Base-by-base conservation (phyloP, 2,329 filamentous ascomycete species). In the Bipolaris zeicola region DNA sequence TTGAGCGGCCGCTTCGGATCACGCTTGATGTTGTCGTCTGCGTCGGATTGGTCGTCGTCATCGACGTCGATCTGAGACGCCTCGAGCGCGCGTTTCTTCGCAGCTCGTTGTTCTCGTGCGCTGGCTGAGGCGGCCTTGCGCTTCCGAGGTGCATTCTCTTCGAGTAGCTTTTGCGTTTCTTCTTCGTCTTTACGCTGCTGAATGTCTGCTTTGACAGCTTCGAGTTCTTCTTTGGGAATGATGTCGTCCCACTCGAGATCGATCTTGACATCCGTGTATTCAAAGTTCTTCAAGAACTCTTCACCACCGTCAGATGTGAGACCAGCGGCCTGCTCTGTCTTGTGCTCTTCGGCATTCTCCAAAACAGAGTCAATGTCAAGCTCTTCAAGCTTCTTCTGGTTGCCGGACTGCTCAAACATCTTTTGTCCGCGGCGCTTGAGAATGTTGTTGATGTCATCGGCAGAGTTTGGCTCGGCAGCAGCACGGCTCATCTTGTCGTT, bases 161-260 rank as follows among this genome's bases (percentile, higher is more conserved):
- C 92, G 53, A 95, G 86, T 44, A 95, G 85, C 67, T 89, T 88
- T 24, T 88, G 89, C 1, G 96, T 85, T 63, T 95, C 96, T 44
- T 89, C 87, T 13, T 93, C 91, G 53, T 96, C 87, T 53, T 90
- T 87, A 70, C 90, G 89, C 74, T 89, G 87, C 65, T 96, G 90
- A 69, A 98, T 94, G 48, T 96, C 91, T 0, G 87, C 88, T 75
- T 96, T 96, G 77, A 98, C 90, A 58, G 88, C 88, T 14, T 93
- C 93, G 16, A 99, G 84, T 69, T 96, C 88, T 6, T 96, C 92
- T 57, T 93, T 92, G 0, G 95, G 96, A 66, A 99, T 98, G 68
- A 99, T 99, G 64, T 98, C 90, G 69, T 99, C 95, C 95, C 95
- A 99, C 65, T 96, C 92, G 24, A 98, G 87, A 63, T 98, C 85